phyloP scores from a whole-genome alignment of 768 basidiomycete genomes.

The Leucocoprinus leucothites region DNA sequence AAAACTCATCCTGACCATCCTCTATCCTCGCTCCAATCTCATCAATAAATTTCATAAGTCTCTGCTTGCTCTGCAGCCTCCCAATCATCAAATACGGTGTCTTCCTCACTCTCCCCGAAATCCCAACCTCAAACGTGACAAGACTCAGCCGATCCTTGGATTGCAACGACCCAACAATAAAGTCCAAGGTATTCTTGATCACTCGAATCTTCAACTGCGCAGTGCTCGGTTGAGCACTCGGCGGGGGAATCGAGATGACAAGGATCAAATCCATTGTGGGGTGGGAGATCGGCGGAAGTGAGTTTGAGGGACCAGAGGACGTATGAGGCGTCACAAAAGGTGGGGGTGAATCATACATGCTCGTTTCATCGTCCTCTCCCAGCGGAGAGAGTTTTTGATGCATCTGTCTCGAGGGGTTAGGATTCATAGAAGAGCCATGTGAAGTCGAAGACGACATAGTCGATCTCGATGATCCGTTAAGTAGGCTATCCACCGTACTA shows the following conservation, averaged over 20 bases:
- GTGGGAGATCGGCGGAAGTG: slow-evolving; percentile 77
- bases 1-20: slow-evolving; percentile 45
- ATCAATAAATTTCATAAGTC: slow-evolving; percentile 78
- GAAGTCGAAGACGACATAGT: slow-evolving; percentile 76
- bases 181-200: slow-evolving; percentile 85
- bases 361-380: slow-evolving; percentile 69
- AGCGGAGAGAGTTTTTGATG: slow-evolving; percentile 60
- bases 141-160: slow-evolving; percentile 80
- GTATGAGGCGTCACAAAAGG: slow-evolving; percentile 70
- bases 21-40: slow-evolving; percentile 49
- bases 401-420: slow-evolving; percentile 27
- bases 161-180: slow-evolving; percentile 74
- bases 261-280: slow-evolving; percentile 91
- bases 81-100: slow-evolving; percentile 89
- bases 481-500: slow-evolving; percentile 65
- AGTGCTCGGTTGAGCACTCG: slow-evolving; percentile 67
- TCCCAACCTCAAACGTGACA: slow-evolving; percentile 90
- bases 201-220: slow-evolving; percentile 86
- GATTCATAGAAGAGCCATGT: slow-evolving; percentile 44
- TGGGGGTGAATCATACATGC: slow-evolving; percentile 50
- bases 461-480: slow-evolving; percentile 64
- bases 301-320: slow-evolving; percentile 74
- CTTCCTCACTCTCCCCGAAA: slow-evolving; percentile 78
- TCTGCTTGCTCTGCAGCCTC: slow-evolving; percentile 60
- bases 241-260: slow-evolving; percentile 82